These are phyloP conservation scores for Lactifluus echinatus DNA, from an alignment of 768 basidiomycete genomes.

Conservation along the genomic window DNA sequence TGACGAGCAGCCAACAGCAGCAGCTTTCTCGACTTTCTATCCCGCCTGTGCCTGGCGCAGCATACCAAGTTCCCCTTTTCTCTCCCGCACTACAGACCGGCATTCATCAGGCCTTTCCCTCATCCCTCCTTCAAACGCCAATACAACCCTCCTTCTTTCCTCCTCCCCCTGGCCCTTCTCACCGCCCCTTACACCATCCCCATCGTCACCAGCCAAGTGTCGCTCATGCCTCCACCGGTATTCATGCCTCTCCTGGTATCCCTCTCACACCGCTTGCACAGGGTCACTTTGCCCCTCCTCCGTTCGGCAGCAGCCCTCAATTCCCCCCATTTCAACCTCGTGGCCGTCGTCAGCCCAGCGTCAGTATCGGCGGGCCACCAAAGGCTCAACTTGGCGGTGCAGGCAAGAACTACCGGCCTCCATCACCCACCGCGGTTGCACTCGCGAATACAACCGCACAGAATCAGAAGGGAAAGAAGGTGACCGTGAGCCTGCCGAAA, in stretches of 20 bases:
- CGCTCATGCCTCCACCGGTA: conserved; percentile 52
- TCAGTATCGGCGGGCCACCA: conserved; percentile 80
- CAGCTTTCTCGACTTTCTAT: conserved; percentile 50
- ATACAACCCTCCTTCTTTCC: conserved; percentile 61
- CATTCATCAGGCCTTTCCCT: conserved; percentile 44
- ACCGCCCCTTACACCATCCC: conserved; percentile 36
- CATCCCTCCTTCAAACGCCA: conserved; percentile 54
- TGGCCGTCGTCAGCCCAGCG: conserved; percentile 53
- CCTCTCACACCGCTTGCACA: conserved; percentile 55
- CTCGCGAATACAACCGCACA: conserved; percentile 2
- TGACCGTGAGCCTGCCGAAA: conserved; percentile 62
- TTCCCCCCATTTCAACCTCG: conserved; percentile 36
- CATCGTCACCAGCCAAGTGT: conserved; percentile 56
- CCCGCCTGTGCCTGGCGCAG: conserved; percentile 30
- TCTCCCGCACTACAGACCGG: conserved; percentile 59
- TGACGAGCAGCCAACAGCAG: conserved; percentile 28
- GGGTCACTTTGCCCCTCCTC: conserved; percentile 45
- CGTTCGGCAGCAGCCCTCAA: conserved; percentile 36
- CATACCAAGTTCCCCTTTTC: conserved; percentile 44
- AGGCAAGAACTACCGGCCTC: conserved; percentile 64
- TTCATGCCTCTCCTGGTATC: conserved; percentile 45
- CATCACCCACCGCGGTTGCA: conserved; percentile 37
- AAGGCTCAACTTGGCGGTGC: conserved; percentile 80
- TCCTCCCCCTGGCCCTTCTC: conserved; percentile 41
- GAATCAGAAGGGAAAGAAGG: conserved; percentile 51